A percentile compares a stretch with the other conserved stretches of the same genome.
These are phyloP conservation scores for Kingdonia uniflora DNA, from an alignment of 164 flowering plant genomes.

Conservation along the genomic window DNA sequence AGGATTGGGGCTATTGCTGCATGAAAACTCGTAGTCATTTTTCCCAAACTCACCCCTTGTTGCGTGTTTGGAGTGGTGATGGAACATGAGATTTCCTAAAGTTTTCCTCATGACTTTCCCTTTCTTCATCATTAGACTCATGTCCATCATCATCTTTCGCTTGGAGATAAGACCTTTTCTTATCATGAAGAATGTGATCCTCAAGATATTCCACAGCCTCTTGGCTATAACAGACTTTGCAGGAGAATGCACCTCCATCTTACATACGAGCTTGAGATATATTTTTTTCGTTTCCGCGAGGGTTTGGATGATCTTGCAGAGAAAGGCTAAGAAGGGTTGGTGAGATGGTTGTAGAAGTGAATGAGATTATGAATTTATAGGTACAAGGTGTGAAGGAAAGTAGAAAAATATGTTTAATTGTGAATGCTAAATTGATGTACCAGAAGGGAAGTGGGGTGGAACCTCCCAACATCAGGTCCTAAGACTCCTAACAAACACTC, in stretches of 20 bases:
- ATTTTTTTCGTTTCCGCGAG: conserved; percentile 15
- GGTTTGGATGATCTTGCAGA: conserved; percentile 15
- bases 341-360: not conserved
- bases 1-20: conserved; percentile 51
- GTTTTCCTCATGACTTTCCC: conserved; percentile 32
- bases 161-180: conserved; percentile 37
- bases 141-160: conserved; percentile 40
- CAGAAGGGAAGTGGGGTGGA: no score
- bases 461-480: not conserved
- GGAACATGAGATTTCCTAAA: conserved; percentile 19
- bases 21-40: conserved; percentile 51
- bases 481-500: not conserved
- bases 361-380: conserved; percentile 4
- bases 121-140: conserved; percentile 40
- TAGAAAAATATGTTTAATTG: not conserved
- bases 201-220: conserved; percentile 36
- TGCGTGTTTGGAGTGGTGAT: conserved; percentile 17
- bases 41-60: conserved; percentile 20
- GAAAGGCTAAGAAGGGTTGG: conserved; percentile 4
- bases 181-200: conserved; percentile 35
- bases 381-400: not conserved
- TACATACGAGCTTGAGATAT: not conserved
- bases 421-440: no score
- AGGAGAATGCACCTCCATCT: conserved; percentile 23
- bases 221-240: conserved; percentile 20